Evolutionary conservation across 768 basidiomycete species (phyloP), one percentile per base, ranked within the genome.

Genomic region (Clitopilus passeckerianus): DNA sequence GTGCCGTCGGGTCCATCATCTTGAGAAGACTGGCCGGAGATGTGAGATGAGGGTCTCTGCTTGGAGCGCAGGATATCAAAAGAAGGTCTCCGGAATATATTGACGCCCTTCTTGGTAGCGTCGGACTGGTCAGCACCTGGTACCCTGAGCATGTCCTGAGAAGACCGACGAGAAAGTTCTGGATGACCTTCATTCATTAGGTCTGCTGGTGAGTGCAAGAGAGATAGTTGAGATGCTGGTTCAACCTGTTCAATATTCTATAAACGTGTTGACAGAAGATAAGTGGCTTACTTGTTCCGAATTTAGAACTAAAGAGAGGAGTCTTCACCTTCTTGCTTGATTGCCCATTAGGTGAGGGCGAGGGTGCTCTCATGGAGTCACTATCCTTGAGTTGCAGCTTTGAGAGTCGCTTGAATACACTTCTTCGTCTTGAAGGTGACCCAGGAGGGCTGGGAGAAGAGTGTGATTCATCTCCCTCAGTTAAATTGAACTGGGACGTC

Each of bases 401-500:
- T 4, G 83, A 79, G 56, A 78, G 68, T 2, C 84, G 79, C 69
- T 82, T 86, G 72, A 86, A 83, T 75, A 34, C 71, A 73, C 79
- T 76, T 34, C 72, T 70, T 62, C 74, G 70, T 61, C 74, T 82
- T 7, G 83, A 80, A 1, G 83, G 84, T 0, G 83, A 86, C 24
- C 71, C 70, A 1, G 83, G 83, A 5, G 80, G 79, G 50, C 71
- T 75, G 4, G 73, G 72, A 27, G 65, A 56, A 85, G 66, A 68
- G 85, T 86, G 22, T 83, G 84, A 59, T 86, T 84, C 58, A 85
- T 83, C 67, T 86, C 82, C 80, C 65, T 75, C 77, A 54, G 86
- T 68, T 20, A 86, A 82, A 57, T 80, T 79, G 57, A 71, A 68
- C 34, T 69, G 70, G 30, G 71, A 68, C 23, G 70, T 66, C n/a